A percentile compares a stretch with the other conserved stretches of the same genome.
phyloP scores from a whole-genome alignment of 129 eudicot genomes.

The Scalesia atractyloides region DNA sequence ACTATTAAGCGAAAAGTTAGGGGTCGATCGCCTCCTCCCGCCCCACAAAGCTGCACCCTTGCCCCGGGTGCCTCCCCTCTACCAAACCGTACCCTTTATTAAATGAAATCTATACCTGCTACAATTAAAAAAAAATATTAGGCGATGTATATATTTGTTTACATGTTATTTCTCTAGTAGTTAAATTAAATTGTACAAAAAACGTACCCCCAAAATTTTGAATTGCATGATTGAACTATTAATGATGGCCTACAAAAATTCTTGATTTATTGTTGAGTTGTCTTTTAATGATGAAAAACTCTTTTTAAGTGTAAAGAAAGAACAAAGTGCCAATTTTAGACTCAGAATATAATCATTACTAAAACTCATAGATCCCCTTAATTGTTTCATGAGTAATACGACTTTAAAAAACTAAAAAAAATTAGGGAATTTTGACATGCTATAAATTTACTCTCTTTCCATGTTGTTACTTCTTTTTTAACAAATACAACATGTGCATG shows the following conservation, averaged over 20 bases:
- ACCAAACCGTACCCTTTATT: too few relatives aligned
- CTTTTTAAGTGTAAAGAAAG: slow-evolving; percentile 37
- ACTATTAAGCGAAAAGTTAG: too few relatives aligned
- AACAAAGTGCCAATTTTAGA: slow-evolving; percentile 42
- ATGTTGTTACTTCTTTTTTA: not conserved
- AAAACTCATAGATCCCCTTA: slow-evolving; percentile 16
- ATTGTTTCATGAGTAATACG: not conserved
- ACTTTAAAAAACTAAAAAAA: not conserved
- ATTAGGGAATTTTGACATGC: slow-evolving; percentile 1
- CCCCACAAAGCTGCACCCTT: too few relatives aligned
- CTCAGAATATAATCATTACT: slow-evolving; percentile 31
- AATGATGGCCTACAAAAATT: slow-evolving; percentile 36
- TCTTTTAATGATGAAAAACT: slow-evolving; percentile 42
- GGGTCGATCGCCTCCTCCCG: too few relatives aligned
- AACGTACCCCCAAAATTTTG: not conserved
- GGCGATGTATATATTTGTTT: not conserved
- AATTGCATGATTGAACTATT: slow-evolving; percentile 14
- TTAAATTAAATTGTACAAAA: not conserved
- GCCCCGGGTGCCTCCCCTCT: too few relatives aligned
- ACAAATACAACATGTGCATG: too few relatives aligned
- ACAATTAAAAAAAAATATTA: too few relatives aligned
- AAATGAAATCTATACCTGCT: too few relatives aligned
- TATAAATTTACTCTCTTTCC: not conserved
- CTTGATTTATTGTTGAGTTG: slow-evolving; percentile 34
- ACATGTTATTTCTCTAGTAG: not conserved